Percentiles rank a stretch among this genome's conserved stretches.
These are phyloP conservation scores for Laguncularia racemosa DNA, from an alignment of 345 rosid genomes.

Conservation along the genomic window DNA sequence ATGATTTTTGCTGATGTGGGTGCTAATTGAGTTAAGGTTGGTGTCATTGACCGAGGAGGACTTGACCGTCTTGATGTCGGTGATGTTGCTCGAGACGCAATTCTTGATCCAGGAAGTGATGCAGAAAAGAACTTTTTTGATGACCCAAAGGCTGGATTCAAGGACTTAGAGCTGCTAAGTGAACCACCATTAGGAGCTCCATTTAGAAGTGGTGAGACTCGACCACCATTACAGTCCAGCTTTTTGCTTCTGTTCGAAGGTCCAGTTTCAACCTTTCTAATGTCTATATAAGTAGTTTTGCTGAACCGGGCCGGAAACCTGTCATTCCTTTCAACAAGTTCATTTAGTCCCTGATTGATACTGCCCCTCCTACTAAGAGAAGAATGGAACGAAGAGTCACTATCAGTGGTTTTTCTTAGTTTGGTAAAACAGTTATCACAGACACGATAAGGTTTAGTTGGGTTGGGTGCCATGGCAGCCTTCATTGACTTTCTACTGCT, in stretches of 20 bases:
- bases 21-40: constrained; percentile 50
- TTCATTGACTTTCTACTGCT: constrained; percentile 61
- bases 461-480: constrained; percentile 82
- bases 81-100: constrained; percentile 76
- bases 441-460: constrained; percentile 61
- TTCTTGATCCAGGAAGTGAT: constrained; percentile 78
- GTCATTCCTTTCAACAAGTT: constrained; percentile 35
- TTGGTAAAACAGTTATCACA: constrained; percentile 62
- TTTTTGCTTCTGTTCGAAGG: constrained; percentile 50
- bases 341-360: constrained; percentile 38
- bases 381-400: constrained; percentile 39
- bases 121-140: constrained; percentile 71
- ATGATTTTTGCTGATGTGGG: constrained; percentile 43
- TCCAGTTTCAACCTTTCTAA: constrained; percentile 44
- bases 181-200: constrained; percentile 44
- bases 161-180: constrained; percentile 37
- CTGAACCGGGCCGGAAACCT: constrained; percentile 40
- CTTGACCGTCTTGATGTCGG: constrained; percentile 73
- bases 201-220: constrained; percentile 55
- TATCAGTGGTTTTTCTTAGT: constrained; percentile 47
- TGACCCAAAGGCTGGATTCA: constrained; percentile 57
- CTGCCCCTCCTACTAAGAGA: constrained; percentile 51
- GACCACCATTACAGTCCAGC: constrained; percentile 42
- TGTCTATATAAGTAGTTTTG: constrained; percentile 51
- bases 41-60: constrained; percentile 70